Evolutionary conservation across 2,329 filamentous ascomycete genomes (phyloP).

Genomic region (Fusarium sulawesiense): DNA sequence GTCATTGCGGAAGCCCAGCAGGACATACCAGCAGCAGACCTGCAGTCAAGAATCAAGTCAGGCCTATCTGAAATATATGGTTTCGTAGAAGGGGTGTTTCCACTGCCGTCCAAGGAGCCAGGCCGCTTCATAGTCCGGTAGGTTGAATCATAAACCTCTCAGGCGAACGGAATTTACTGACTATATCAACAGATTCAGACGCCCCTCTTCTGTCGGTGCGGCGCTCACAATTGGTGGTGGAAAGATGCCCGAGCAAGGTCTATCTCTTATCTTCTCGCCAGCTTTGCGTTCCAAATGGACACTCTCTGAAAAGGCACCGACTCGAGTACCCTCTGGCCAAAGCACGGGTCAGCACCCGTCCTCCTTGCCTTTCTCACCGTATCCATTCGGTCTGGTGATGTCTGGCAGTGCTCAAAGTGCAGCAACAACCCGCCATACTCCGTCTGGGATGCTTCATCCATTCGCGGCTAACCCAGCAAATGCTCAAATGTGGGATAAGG

Average conservation of each 20-base stretch:
- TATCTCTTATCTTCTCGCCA: slow-evolving; percentile 46
- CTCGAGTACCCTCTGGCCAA: not conserved
- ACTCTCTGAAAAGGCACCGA: slow-evolving; percentile 2
- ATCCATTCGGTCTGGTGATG: slow-evolving; percentile 7
- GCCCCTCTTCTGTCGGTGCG: slow-evolving; percentile 43
- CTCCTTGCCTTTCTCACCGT: slow-evolving; percentile 6
- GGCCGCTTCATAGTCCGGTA: slow-evolving; percentile 48
- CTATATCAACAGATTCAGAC: slow-evolving; percentile 40
- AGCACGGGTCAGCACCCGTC: slow-evolving; percentile 1
- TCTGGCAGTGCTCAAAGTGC: not conserved
- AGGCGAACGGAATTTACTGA: not conserved
- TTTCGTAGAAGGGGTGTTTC: slow-evolving; percentile 47
- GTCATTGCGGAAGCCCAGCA: slow-evolving; percentile 33
- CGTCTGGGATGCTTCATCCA: slow-evolving; percentile 20
- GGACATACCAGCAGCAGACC: slow-evolving; percentile 28
- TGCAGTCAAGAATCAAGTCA: slow-evolving; percentile 47
- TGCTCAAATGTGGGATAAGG: not conserved
- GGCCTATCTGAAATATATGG: slow-evolving; percentile 48
- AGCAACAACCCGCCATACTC: not conserved
- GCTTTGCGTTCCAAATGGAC: slow-evolving; percentile 51
- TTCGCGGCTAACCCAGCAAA: slow-evolving; percentile 12
- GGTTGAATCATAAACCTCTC: not conserved
- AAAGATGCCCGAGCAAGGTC: slow-evolving; percentile 42
- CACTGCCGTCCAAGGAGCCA: slow-evolving; percentile 19
- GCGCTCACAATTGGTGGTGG: slow-evolving; percentile 43